These are phyloP conservation scores for Nectriaceae sp. DNA, from an alignment of 2,329 filamentous ascomycete genomes.

Conservation along the genomic window DNA sequence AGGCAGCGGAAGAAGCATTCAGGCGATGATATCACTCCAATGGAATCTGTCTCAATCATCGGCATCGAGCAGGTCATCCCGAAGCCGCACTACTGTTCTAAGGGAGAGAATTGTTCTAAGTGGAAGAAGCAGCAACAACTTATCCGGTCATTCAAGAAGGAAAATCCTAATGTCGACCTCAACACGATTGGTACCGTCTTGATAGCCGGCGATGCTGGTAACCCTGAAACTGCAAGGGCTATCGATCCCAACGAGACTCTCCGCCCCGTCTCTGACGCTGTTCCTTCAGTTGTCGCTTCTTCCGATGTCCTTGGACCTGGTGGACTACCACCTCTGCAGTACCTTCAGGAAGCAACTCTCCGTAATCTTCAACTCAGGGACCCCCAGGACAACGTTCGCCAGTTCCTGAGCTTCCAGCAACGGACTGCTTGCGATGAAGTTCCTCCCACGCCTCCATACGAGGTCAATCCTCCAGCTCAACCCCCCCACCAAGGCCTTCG, in stretches of 20 bases:
- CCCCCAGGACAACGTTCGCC: conserved; percentile 88
- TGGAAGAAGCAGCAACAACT: conserved; percentile 79
- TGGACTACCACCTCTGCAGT: conserved; percentile 61
- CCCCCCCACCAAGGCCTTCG: conserved; percentile 58
- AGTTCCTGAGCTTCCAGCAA: conserved; percentile 82
- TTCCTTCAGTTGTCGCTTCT: conserved; percentile 84
- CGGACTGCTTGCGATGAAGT: conserved; percentile 49
- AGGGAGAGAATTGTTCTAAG: conserved; percentile 83
- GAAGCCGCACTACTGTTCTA: conserved; percentile 80
- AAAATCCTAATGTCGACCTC: conserved; percentile 67
- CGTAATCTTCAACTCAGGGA: conserved; percentile 71
- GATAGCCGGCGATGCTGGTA: conserved; percentile 77
- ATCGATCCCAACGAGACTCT: conserved; percentile 56
- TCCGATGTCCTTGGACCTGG: conserved; percentile 84
- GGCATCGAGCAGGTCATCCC: conserved; percentile 88
- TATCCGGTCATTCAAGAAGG: conserved; percentile 72
- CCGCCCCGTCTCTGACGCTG: conserved; percentile 72
- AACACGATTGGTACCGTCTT: conserved; percentile 66
- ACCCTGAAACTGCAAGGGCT: conserved; percentile 64
- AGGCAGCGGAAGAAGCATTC: conserved; percentile 41
- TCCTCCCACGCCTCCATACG: conserved; percentile 70
- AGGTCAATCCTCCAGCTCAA: conserved; percentile 55
- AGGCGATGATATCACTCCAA: conserved; percentile 71
- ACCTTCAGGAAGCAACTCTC: conserved; percentile 74
- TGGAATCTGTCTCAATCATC: conserved; percentile 87